Evolutionary conservation across 768 basidiomycete genomes (phyloP), one percentile per base, ranked within the genome.

Genomic region (Leccinum longicurvipes): DNA sequence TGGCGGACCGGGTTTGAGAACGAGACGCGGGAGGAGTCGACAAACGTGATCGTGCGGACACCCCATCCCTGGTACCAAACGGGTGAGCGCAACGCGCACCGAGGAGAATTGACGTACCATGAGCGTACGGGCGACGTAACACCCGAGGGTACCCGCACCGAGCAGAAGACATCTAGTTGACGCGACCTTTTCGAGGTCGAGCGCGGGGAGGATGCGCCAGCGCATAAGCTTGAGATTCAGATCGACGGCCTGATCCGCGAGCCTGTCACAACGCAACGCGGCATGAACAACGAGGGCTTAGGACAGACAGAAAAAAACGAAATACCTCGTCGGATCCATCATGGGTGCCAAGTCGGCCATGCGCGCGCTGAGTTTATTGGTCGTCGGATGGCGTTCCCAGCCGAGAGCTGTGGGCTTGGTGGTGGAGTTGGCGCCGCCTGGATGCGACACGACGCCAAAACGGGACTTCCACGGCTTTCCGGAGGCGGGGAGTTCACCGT

Each of bases 1-100:
- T 99, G 97, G 32, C 97, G 82, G 47, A 98, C 97, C 3, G 97
- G 97, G 71, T 99, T 98, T 21, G 94, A 98, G 73, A 95, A 98
- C 1, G 93, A 95, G 11, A 98, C 95, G 42, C 80, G 84, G 0
- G 86, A 85, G 15, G 91, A 95, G 73, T 99, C 96, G 47, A 97
- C 85, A 44, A 99, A 82, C 0, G 94, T 94, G 66, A 98, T 97
- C 10, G 81, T 93, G 25, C 93, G 83, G 11, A 98, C 88, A 10
- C 97, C 96, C 96, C 97, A 98, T 6, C 87, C 95, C 95, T 96
- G 44, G 2, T 47, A 23, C 7, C 8, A 28, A 6, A n/a, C 2
- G 1, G 6, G 44, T 54, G 36, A 47, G 23, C 3, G 17, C 19
- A 14, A 15, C 3, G 21, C 0, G 8, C 8, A 12, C n/a, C 14